Evolutionary conservation across 2,329 filamentous ascomycete genomes (phyloP).

Genomic region (Lecanicillium sp.): DNA sequence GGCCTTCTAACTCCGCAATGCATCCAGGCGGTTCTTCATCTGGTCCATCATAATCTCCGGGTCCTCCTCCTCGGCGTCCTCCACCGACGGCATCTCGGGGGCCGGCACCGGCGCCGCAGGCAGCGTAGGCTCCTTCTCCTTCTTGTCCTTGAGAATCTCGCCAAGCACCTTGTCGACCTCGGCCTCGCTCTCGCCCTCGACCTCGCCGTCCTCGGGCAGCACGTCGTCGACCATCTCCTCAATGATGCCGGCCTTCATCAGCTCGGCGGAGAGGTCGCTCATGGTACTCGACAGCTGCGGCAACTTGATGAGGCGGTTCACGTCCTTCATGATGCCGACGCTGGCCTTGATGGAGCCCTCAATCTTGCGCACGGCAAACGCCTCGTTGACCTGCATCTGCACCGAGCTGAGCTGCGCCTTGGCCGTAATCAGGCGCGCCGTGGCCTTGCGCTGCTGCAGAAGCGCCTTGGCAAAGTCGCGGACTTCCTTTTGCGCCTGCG

Average conservation of each 20-base stretch:
- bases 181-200: constrained; percentile 61
- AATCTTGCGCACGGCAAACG: constrained; percentile 91
- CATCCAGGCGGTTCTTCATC: constrained; percentile 88
- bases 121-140: constrained; percentile 47
- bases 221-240: constrained; percentile 94
- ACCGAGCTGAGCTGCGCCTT: constrained; percentile 91
- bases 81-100: constrained; percentile 48
- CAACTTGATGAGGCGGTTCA: constrained; percentile 76
- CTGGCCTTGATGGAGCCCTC: constrained; percentile 82
- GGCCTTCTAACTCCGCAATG: constrained; percentile 66
- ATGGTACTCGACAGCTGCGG: constrained; percentile 85
- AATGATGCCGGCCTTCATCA: constrained; percentile 92
- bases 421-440: constrained; percentile 67
- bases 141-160: constrained; percentile 79
- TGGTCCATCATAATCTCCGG: constrained; percentile 86
- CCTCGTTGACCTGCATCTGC: constrained; percentile 96
- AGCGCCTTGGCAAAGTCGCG: constrained; percentile 86
- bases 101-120: constrained; percentile 49
- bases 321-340: constrained; percentile 94
- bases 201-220: constrained; percentile 66
- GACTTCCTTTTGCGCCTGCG: constrained; percentile 74
- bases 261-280: constrained; percentile 76
- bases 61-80: constrained; percentile 68
- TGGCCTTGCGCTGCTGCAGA: constrained; percentile 71
- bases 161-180: constrained; percentile 92